phyloP scores from a whole-genome alignment of 2,329 filamentous ascomycete genomes.

The Xylariaceae sp. region DNA sequence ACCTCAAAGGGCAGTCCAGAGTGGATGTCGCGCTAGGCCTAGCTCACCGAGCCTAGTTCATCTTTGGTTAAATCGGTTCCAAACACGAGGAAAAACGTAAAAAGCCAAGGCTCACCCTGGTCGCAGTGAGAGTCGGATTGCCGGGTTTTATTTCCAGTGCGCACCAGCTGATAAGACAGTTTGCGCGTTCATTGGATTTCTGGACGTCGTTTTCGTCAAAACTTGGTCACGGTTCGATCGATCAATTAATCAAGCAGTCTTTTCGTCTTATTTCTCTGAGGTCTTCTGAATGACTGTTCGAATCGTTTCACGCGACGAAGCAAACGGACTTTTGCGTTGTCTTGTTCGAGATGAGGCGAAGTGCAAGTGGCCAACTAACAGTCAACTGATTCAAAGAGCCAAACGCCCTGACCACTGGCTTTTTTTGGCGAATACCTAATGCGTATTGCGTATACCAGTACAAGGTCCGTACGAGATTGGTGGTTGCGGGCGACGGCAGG shows the following conservation, averaged over 20 bases:
- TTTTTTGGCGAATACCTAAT: background rate
- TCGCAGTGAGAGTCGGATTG: background rate
- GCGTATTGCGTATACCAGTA: background rate
- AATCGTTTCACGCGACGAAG: background rate
- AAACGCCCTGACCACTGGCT: background rate
- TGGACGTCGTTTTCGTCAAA: background rate
- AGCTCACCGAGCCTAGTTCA: background rate
- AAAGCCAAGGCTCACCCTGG: background rate
- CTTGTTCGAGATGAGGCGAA: background rate
- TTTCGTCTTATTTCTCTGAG: background rate
- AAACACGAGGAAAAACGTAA: background rate
- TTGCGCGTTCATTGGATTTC: background rate
- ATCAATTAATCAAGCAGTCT: background rate
- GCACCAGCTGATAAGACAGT: background rate
- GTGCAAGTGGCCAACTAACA: too few species aligned
- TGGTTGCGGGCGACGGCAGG: background rate
- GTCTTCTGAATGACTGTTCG: background rate
- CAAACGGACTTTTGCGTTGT: background rate
- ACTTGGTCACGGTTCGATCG: background rate
- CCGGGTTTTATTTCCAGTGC: background rate
- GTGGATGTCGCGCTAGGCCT: background rate
- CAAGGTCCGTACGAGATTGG: background rate
- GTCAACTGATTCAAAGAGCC: constrained; percentile 8
- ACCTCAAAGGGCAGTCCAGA: background rate
- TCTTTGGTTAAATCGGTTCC: background rate